Evolutionary conservation across 441 rosid species (phyloP), one percentile per base, ranked within the genome.

Genomic region (Corymbia citriodora): DNA sequence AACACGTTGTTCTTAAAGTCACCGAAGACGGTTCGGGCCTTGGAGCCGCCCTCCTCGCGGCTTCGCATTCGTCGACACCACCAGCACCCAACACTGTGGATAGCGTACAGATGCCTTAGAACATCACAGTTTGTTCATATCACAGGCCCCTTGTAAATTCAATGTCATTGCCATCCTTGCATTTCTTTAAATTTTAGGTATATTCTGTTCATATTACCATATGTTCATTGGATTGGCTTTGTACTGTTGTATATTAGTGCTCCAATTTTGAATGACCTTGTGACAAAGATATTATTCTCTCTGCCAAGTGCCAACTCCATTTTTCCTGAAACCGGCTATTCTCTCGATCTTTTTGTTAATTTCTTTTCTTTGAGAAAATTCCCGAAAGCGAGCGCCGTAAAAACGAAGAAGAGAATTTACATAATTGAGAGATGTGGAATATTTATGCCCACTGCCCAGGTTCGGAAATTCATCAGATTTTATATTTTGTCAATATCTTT

Each of bases 31-130:
- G 99, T 31, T 95, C 99, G 4, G 97, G 97, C 88, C 91, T 94
- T 2, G 99, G 99, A 87, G 98, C 99, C 36, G 97, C 99, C 59
- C 96, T 98, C 36, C 95, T 98, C 25, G 97, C 98, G 7, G 98
- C 99, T 8, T 94, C 96, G 12, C 91, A 95, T 92, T 95, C 96
- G 83, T 90, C n/a, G 2, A 74, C n/a, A 2, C 85, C 85, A 36
- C 82, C 2, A 0, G 3, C n/a, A 74, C 6, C 94, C 89, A 40
- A 87, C 90, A 85, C 81, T 93, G 96, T 94, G 91, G 95, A 95
- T 94, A 93, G 33, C 87, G 91, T 91, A 92, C 93, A 93, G 92
- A 87, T 83, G 94, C 93, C 85, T 74, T 74, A 74, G 85, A 40
- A 40, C 52, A 11, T 23, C 52, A 74, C 85, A 7, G 27, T 40